Evolutionary conservation across 202 grass and related monocot genomes (phyloP), one percentile per base, ranked within the genome.

Genomic region (Zoysia matrella): DNA sequence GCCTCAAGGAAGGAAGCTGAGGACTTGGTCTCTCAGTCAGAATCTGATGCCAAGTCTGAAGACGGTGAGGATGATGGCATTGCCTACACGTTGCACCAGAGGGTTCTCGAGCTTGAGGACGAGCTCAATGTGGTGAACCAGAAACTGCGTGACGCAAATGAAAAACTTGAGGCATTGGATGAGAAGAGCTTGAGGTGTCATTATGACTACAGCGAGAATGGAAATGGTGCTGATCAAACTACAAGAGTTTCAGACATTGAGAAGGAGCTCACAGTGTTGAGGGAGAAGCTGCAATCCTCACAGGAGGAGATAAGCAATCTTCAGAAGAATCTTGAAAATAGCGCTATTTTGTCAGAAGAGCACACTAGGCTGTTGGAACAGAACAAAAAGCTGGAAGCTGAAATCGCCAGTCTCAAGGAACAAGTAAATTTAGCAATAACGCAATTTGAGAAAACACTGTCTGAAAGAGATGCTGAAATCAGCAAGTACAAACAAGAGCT

Each of bases 41-140:
- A 91, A 55, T 95, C 90, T 39, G 92, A 97, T 16, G 85, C 78
- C 0, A 91, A 91, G 75, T 92, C 88, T 57, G 92, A 94, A 55
- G 89, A 95, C 30, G 75, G 77, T 3, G 88, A 91, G 58, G 88
- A 85, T 70, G 69, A 87, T 78, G 81, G 86, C 68, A 88, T 88
- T 85, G 66, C 82, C 41, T 93, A 89, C 79, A 82, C 80, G 4
- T 67, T 95, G 76, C 89, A 90, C 41, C 80, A 93, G 74, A 98
- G 83, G 46, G 80, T 93, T 71, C 61, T 84, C 3, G 90, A 98
- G 69, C 85, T 98, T n/a, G 88, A 98, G 79, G 84, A 98, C 2
- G 85, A 98, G 58, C 89, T 98, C 57, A 88, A 50, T 15, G 7
- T 16, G 6, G 63, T 43, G 0, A 88, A 82, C 57, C 82, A 75